phyloP scores from a whole-genome alignment of 768 basidiomycete species.

The Lactarius psammicola region DNA sequence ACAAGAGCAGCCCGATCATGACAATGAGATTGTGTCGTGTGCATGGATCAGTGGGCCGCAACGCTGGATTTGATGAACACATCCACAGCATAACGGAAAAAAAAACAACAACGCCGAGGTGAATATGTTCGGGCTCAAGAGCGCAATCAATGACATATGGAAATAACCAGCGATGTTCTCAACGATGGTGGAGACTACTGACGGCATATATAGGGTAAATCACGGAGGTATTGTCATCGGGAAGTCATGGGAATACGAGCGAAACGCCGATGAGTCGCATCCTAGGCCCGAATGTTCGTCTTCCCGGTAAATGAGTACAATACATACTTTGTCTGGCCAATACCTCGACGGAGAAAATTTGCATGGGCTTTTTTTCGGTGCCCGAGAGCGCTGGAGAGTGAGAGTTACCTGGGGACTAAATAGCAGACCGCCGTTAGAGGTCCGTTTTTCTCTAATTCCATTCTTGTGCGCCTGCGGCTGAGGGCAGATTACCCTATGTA shows the following conservation, averaged over 20 bases:
- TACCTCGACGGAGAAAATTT: neutral
- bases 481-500: too few relatives aligned
- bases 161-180: slow-evolving; percentile 3
- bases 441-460: too few relatives aligned
- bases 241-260: neutral
- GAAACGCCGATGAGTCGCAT: slow-evolving; percentile 4
- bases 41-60: neutral
- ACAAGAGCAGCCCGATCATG: neutral
- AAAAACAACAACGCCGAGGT: neutral
- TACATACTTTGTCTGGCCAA: neutral
- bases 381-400: neutral
- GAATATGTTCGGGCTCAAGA: neutral
- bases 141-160: slow-evolving; percentile 1
- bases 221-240: slow-evolving; percentile 1
- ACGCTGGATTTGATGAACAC: neutral
- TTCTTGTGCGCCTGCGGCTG: too few relatives aligned
- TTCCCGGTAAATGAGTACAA: slow-evolving; percentile 1
- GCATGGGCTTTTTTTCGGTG: neutral
- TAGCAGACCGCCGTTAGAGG: neutral
- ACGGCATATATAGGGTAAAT: neutral
- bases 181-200: neutral
- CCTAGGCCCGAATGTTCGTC: neutral
- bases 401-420: neutral
- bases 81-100: neutral
- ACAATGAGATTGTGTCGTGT: neutral